Conservation (phyloP, 495 filamentous ascomycete species). For the Halenospora varia region DNA sequence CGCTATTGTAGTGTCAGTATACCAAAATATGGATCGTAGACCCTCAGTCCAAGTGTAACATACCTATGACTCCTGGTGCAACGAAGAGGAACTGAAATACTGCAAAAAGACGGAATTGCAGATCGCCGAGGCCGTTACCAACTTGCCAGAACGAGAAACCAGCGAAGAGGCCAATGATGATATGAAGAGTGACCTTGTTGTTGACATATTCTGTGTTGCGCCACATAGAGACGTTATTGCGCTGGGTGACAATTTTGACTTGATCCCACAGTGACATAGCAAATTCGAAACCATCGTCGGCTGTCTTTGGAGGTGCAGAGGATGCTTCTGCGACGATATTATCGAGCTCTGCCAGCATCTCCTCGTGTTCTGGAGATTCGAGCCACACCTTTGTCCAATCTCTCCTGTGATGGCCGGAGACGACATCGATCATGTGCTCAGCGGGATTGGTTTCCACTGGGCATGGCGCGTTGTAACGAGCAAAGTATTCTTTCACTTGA, state of each 20-base stretch:
- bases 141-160: constrained; percentile 44
- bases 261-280: constrained; percentile 34
- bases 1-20: too few species aligned
- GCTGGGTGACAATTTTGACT: constrained; percentile 29
- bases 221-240: constrained; percentile 33
- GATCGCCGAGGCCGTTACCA: constrained; percentile 25
- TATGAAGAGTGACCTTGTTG: constrained; percentile 38
- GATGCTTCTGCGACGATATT: constrained; percentile 28
- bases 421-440: constrained; percentile 50
- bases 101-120: constrained; percentile 33
- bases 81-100: constrained; percentile 36
- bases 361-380: constrained; percentile 31
- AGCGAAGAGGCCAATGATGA: constrained; percentile 44
- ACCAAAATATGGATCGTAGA: too few species aligned
- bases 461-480: constrained; percentile 44
- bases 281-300: constrained; percentile 45
- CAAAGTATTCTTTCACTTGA: constrained; percentile 45
- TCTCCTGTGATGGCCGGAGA: constrained; percentile 59
- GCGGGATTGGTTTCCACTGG: constrained; percentile 49
- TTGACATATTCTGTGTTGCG: constrained; percentile 40
- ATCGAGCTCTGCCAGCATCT: constrained; percentile 41
- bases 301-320: not conserved
- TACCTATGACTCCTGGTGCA: constrained; percentile 28
- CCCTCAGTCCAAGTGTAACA: too few species aligned
- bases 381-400: constrained; percentile 46